A percentile compares a stretch with the other conserved stretches of the same genome.
These are phyloP conservation scores for Nitzschia sp. DNA, from an alignment of 108 stramenopile genomes.

Conservation along the genomic window DNA sequence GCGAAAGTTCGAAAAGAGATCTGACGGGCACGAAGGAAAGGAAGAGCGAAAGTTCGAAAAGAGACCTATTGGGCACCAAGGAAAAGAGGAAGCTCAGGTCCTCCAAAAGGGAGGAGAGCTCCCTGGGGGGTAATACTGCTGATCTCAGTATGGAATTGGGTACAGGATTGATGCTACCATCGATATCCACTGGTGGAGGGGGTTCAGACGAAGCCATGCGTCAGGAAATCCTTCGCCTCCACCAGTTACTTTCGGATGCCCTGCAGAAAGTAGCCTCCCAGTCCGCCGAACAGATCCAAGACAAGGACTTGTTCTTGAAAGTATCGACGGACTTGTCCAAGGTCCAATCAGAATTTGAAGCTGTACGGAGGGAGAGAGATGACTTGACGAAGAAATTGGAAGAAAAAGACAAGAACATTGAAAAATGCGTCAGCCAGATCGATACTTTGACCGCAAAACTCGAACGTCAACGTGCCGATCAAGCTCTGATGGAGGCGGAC, in stretches of 20 bases:
- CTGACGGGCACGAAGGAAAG: background rate
- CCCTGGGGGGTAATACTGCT: too few relatives aligned
- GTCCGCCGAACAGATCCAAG: conserved; percentile 34
- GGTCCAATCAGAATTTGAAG: conserved; percentile 15
- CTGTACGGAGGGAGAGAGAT: conserved; percentile 1
- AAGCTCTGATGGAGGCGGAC: conserved; percentile 16
- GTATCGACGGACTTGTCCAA: conserved; percentile 22
- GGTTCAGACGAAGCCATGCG: conserved; percentile 12
- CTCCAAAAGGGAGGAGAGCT: conserved; percentile 4
- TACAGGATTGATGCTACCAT: background rate
- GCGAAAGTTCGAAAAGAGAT: background rate
- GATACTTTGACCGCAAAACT: conserved; percentile 16
- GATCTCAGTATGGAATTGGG: background rate
- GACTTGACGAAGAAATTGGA: background rate
- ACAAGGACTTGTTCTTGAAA: conserved; percentile 30
- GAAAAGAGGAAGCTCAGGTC: conserved; percentile 1
- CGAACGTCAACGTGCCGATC: conserved; percentile 21
- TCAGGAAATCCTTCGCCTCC: conserved; percentile 28
- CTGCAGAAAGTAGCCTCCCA: conserved; percentile 27
- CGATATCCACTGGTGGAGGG: background rate
- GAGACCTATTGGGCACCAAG: background rate
- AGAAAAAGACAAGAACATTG: conserved; percentile 9
- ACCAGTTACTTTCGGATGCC: conserved; percentile 30
- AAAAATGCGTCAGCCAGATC: conserved; percentile 11
- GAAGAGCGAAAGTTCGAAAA: background rate